Evolutionary conservation across 2,329 filamentous ascomycete species (phyloP), one percentile per base, ranked within the genome.

Genomic region (Penicillium sp.): DNA sequence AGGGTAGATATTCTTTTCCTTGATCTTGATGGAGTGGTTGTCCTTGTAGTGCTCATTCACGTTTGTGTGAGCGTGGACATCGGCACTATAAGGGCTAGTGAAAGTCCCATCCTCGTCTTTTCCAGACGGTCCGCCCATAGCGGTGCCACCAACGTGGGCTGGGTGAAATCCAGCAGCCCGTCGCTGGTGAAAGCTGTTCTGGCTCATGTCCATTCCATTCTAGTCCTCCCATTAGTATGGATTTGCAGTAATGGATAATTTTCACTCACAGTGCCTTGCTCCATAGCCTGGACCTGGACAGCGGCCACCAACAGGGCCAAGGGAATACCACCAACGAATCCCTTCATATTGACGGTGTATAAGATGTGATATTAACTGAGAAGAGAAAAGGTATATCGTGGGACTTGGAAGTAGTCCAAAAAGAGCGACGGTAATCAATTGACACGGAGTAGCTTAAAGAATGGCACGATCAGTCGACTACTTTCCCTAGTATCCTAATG

Each of bases 291-390:
- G 4, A 68, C 66, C 46, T 67, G 67, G 13, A 66, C 70, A 45
- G 70, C 66, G 14, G 69, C 68, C 48, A 68, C 73, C 52, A 75
- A 59, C 19, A 75, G 60, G 47, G 73, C 73, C 19, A 75, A 58
- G 5, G 73, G 70, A 45, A 75, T 70, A 50, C 71, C 72, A 45
- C 63, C 68, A 29, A 69, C 63, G 46, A 75, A 65, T 46, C 67
- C 69, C 68, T 75, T 75, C 73, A 75, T 75, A 14, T 52, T 67
- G 61, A 33, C 46, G 47, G 24, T 53, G 53, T 47, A 5, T 43
- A 14, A 27, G 51, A 45, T 44, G 51, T 35, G 26, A 43, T 59
- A 47, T 46, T 45, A 39, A 26, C 43, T 39, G 52, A 55, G 58
- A 49, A 57, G 52, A 22, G 29, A 50, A 47, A 41, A 16, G 26